A percentile compares a stretch with the other conserved stretches of the same genome.
Evolutionary conservation across 257 asterid genomes (phyloP).

Genomic region (Orobanche coerulescens): DNA sequence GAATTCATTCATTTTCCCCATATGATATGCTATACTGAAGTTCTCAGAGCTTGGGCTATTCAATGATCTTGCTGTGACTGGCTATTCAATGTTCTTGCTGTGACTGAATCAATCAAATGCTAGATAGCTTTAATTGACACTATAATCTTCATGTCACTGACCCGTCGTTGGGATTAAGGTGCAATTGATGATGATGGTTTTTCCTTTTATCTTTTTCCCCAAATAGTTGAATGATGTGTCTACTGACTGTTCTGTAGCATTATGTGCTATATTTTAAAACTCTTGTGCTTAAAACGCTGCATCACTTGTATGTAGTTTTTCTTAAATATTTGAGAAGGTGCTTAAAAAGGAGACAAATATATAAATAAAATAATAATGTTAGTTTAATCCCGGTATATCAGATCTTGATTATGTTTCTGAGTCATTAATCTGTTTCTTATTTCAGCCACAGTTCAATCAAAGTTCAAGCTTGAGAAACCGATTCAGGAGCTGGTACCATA

Average conservation of each 20-base stretch:
- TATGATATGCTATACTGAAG: too few species aligned
- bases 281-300: too few species aligned
- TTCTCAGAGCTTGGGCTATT: too few species aligned
- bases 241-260: neutral
- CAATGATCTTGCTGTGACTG: too few species aligned
- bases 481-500: slow-evolving; percentile 56
- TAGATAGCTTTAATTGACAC: neutral
- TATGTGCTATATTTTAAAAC: neutral
- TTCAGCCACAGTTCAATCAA: slow-evolving; percentile 75
- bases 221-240: neutral
- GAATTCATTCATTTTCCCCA: too few species aligned
- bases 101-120: slow-evolving; percentile 2
- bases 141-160: too few species aligned
- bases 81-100: too few species aligned
- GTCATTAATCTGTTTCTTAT: slow-evolving; percentile 25
- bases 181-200: too few species aligned
- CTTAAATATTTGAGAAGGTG: neutral
- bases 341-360: neutral
- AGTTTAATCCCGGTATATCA: too few species aligned
- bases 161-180: too few species aligned
- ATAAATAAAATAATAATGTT: neutral
- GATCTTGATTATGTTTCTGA: neutral
- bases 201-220: too few species aligned
- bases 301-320: too few species aligned
- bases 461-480: slow-evolving; percentile 60